These are phyloP conservation scores for Dryas octopetala DNA, from an alignment of 306 rosid genomes.

Conservation along the genomic window DNA sequence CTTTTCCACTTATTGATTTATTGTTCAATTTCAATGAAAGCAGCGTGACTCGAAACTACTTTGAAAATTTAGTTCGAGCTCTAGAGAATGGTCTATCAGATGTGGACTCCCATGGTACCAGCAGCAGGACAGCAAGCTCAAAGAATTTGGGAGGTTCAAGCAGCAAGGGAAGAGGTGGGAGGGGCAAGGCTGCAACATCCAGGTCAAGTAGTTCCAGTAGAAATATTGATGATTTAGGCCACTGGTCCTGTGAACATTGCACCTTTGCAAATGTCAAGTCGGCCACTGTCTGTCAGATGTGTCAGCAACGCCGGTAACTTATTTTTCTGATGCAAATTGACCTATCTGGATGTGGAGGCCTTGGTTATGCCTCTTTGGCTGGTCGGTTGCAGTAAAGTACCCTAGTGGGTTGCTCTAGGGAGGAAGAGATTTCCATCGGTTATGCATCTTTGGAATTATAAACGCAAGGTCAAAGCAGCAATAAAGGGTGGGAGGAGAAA, in stretches of 20 bases:
- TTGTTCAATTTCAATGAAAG: slow-evolving; percentile 9
- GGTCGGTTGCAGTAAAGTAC: background rate
- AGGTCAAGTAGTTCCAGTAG: slow-evolving; percentile 36
- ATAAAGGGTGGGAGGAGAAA: slow-evolving; percentile 16
- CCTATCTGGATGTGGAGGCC: slow-evolving; percentile 15
- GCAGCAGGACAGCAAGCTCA: slow-evolving; percentile 43
- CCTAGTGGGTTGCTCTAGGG: background rate
- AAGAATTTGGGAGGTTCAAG: slow-evolving; percentile 38
- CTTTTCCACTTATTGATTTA: slow-evolving; percentile 11
- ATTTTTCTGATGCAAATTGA: slow-evolving; percentile 3
- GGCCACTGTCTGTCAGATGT: slow-evolving; percentile 42
- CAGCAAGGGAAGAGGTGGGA: slow-evolving; percentile 46
- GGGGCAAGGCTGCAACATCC: slow-evolving; percentile 43
- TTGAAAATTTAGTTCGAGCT: slow-evolving; percentile 51
- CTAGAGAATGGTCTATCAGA: slow-evolving; percentile 56
- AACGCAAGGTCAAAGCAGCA: slow-evolving; percentile 6
- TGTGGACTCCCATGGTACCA: slow-evolving; percentile 40
- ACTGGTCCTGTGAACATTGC: slow-evolving; percentile 58
- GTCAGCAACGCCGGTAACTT: slow-evolving; percentile 41
- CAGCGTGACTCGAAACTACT: slow-evolving; percentile 57
- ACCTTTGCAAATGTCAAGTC: slow-evolving; percentile 43
- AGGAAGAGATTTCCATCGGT: slow-evolving; percentile 1
- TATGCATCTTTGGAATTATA: slow-evolving; percentile 1
- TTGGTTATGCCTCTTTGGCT: slow-evolving; percentile 14
- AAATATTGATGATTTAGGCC: slow-evolving; percentile 38